Conservation (phyloP, 73 alveolate species). For the Tetrahymena borealis region DNA sequence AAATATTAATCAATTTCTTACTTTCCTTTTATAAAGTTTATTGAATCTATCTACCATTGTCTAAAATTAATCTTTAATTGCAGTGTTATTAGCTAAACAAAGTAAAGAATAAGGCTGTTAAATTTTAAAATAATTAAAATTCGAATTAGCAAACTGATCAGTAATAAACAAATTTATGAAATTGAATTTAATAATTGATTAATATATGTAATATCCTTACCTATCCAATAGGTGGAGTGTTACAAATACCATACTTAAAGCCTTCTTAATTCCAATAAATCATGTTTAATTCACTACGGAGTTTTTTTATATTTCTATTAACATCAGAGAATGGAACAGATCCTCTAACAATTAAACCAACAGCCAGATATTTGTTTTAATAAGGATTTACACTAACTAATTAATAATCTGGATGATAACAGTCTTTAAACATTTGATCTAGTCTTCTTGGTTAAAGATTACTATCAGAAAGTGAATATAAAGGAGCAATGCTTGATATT, state of each 20-base stretch:
- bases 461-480: constrained; percentile 87
- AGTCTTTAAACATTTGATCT: constrained; percentile 93
- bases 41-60: constrained; percentile 9
- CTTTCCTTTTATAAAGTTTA: constrained; percentile 28
- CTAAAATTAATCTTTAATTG: constrained; percentile 5
- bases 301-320: constrained; percentile 66
- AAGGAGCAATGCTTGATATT: constrained; percentile 91
- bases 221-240: constrained; percentile 37
- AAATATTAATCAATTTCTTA: background rate
- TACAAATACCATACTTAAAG: constrained; percentile 37
- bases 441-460: constrained; percentile 91
- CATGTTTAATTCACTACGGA: constrained; percentile 12
- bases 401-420: constrained; percentile 81
- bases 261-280: constrained; percentile 44
- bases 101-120: constrained; percentile 12
- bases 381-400: constrained; percentile 81
- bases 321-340: constrained; percentile 91
- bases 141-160: no score
- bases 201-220: background rate
- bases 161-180: no score
- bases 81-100: constrained; percentile 36
- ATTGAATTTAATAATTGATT: no score
- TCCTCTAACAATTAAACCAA: constrained; percentile 95
- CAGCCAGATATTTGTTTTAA: constrained; percentile 86
- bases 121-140: no score